Evolutionary conservation across 441 rosid genomes (phyloP), one percentile per base, ranked within the genome.

Genomic region (Theobroma grandiflorum): DNA sequence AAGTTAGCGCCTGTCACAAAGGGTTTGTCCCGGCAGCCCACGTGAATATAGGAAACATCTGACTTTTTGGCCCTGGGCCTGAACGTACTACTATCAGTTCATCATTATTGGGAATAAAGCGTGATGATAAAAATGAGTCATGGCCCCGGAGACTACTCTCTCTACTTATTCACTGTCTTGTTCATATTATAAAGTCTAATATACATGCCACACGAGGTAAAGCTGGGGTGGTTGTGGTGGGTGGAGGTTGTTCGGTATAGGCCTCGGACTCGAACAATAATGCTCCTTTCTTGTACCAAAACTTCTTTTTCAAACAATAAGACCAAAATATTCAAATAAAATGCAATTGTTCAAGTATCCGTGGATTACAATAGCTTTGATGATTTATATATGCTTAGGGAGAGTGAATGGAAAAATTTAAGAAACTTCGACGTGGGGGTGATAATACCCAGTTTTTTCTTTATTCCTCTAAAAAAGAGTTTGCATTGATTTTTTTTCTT

Each of bases 31-130:
- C 65, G 74, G 74, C 74, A 77, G 22, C 50, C 72, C 80, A 77
- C 37, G 80, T 77, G 80, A 77, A 76, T 63, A 33, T 16, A n/a
- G 62, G 38, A 65, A 64, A 50, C 76, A 53, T 37, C 76, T 53
- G 63, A 72, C 63, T 72, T 72, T 53, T 71, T 72, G 76, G 35
- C 31, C 42, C 62, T 53, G 10, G 0, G 10, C 2, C 8, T 0
- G 16, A 53, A 10, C 33, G 31, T 53, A 35, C 76, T 53, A 14
- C 63, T 37, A 53, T 37, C 63, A 53, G 18, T 72, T 35, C 58
- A 72, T 72, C 76, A 72, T 72, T 72, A 53, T 37, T 72, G 47
- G 63, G 76, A 38, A 72, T 72, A 72, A 52, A 72, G 75, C 47
- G 62, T 52, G 75, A 47, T 52, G 75, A 61, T 72, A 35, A 52